Evolutionary conservation across 441 rosid genomes (phyloP), one percentile per base, ranked within the genome.

Genomic region (Pelargonium myrrhifolium): DNA sequence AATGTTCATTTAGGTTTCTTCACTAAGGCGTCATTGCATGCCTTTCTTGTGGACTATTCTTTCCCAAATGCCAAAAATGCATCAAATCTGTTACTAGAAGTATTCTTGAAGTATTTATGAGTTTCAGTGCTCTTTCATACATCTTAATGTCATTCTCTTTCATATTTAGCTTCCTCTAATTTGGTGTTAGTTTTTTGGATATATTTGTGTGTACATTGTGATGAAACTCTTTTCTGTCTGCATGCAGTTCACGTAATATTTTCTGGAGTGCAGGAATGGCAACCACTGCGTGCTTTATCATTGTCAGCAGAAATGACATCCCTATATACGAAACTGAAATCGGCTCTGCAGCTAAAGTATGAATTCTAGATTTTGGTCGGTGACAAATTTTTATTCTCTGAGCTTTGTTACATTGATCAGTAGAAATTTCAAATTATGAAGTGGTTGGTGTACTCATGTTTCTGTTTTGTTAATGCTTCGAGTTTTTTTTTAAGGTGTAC

Each of bases 291-390:
- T 94, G 94, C 71, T 94, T 94, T 68, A 87, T 92, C 70, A 90
- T 94, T 0, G 97, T 95, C 55, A 93, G 90, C 79, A 69, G 96
- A 76, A 89, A 92, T 51, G 96, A 95, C 71, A 92, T 90, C 72
- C 99, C 98, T 9, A 88, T 95, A 67, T 95, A 92, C 64, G 98
- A 95, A 85, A 96, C 98, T 71, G 96, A 95, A 87, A 89, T 92
- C 71, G 98, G 98, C 63, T 86, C 98, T 73, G 85, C 92, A 55
- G 82, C 88, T 28, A 95, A 94, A 77, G 98, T 95, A 82, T 24
- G 76, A 6, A 56, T 35, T 71, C 35, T 45, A 17, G 1, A 53
- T 9, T 43, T 6, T 9, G n/a, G 49, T 43, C n/a, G 49, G 49
- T 9, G n/a, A 10, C 49, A 2, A 1, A 9, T 43, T 10, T 10